These are phyloP conservation scores for Nothophoma quercina DNA, from an alignment of 2,329 filamentous ascomycete species.

Conservation along the genomic window DNA sequence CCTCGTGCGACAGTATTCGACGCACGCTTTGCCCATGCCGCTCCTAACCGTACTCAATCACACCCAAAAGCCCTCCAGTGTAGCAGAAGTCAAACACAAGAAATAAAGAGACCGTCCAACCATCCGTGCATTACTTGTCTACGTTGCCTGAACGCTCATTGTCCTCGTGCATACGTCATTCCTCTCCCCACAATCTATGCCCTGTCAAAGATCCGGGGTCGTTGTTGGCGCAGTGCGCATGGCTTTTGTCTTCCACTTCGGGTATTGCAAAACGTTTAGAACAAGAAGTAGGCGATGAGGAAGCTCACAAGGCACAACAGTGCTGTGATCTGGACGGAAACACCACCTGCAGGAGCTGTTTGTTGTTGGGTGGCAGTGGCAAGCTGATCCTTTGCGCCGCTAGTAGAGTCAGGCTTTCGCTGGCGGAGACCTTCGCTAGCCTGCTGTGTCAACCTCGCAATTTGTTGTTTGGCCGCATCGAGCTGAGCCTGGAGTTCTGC, in stretches of 20 bases:
- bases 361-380: slow-evolving; percentile 60
- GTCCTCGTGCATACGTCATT: slow-evolving; percentile 23
- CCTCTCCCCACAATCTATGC: slow-evolving; percentile 26
- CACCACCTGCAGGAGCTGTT: slow-evolving; percentile 71
- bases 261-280: slow-evolving; percentile 63
- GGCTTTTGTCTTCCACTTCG: slow-evolving; percentile 26
- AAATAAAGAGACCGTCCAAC: slow-evolving; percentile 14
- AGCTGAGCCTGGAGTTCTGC: slow-evolving; percentile 78
- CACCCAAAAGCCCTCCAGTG: slow-evolving; percentile 5
- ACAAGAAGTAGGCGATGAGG: slow-evolving; percentile 94
- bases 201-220: slow-evolving; percentile 30
- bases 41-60: slow-evolving; percentile 10
- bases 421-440: slow-evolving; percentile 73
- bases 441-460: slow-evolving; percentile 71
- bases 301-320: slow-evolving; percentile 88
- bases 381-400: slow-evolving; percentile 60
- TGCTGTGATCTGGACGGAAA: slow-evolving; percentile 86
- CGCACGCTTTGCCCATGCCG: slow-evolving; percentile 13
- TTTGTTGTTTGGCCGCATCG: slow-evolving; percentile 75
- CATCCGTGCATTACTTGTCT: slow-evolving; percentile 14
- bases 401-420: slow-evolving; percentile 69
- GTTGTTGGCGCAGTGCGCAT: slow-evolving; percentile 28
- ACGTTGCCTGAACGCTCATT: slow-evolving; percentile 14
- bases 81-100: slow-evolving; percentile 15
- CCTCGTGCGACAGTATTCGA: slow-evolving; percentile 12